Base-by-base conservation (phyloP, 495 filamentous ascomycete species). In the Penicillium lagena region DNA sequence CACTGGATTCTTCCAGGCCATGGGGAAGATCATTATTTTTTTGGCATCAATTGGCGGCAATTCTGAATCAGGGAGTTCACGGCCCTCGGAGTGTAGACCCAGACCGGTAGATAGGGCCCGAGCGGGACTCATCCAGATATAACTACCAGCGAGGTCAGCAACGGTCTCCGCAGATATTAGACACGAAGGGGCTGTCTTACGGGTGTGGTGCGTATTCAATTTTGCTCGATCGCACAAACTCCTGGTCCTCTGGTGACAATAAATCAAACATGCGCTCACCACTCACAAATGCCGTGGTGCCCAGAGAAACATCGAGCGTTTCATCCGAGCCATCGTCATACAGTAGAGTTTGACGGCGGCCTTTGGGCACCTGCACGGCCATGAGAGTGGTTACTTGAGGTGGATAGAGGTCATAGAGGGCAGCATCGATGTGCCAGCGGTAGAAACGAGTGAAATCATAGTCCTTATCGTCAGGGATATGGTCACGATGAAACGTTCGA, bases 391-490 rank as follows among this genome's bases (percentile, higher is more conserved):
- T 89, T 8, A 83, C 83, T 29, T 78, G 66, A 2, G 85, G 82
- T 2, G 85, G 83, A 29, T 85, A 76, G 12, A 86, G 70, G 10
- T 76, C 85, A 56, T 89, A 89, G 4, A 87, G 67, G 7, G 85
- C 83, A 9, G 85, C 85, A 56, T 89, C 85, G 43, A 89, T 87
- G 53, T 89, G 85, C 85, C 84, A 89, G 30, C 85, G 70, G 60
- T 85, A 87, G 62, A 87, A 89, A 17, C 83, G 78, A 6, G 85
- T 87, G 59, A 72, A 79, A 35, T 77, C 73, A 17, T 82, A 68
- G 49, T 87, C 83, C 37, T 85, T 79, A 4, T 75, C 71, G 12
- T 69, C 72, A 9, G 81, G 74, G 50, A 89, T 78, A 34, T 71
- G 53, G 32, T 78, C 72, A 36, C 80, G 77, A 59, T 87, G 83